These are phyloP conservation scores for Omphalea diandra DNA, from an alignment of 441 rosid genomes.

Conservation along the genomic window DNA sequence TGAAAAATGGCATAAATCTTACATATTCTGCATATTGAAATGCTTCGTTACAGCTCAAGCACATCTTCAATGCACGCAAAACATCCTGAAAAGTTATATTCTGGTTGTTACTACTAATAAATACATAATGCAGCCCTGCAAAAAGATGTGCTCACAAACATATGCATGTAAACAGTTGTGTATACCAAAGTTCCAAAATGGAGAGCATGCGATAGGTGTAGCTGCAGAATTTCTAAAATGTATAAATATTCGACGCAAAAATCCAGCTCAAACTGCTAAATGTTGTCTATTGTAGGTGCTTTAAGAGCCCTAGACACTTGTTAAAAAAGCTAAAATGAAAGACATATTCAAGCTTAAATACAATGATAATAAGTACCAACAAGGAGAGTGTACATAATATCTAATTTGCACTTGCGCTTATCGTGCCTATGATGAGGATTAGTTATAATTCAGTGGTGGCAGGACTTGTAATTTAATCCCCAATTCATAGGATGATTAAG, in stretches of 20 bases:
- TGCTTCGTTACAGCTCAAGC: conserved; percentile 68
- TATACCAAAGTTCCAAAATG: background rate
- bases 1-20: conserved; percentile 32
- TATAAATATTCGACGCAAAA: background rate
- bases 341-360: too few relatives aligned
- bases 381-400: too few relatives aligned
- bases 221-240: background rate
- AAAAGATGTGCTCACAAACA: background rate
- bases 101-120: conserved; percentile 17
- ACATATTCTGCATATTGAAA: conserved; percentile 85
- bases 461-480: too few relatives aligned
- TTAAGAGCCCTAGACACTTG: background rate
- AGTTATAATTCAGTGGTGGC: too few relatives aligned
- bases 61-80: conserved; percentile 60
- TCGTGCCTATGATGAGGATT: too few relatives aligned
- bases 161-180: background rate
- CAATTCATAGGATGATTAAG: too few relatives aligned
- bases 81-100: conserved; percentile 59
- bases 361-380: too few relatives aligned
- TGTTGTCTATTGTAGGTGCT: too few relatives aligned
- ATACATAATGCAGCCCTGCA: background rate
- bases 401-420: too few relatives aligned
- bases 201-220: background rate
- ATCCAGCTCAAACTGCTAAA: too few relatives aligned
- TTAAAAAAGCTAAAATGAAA: background rate